Base-by-base conservation (phyloP, 2,329 filamentous ascomycete genomes). In the Sporothrix globosa region DNA sequence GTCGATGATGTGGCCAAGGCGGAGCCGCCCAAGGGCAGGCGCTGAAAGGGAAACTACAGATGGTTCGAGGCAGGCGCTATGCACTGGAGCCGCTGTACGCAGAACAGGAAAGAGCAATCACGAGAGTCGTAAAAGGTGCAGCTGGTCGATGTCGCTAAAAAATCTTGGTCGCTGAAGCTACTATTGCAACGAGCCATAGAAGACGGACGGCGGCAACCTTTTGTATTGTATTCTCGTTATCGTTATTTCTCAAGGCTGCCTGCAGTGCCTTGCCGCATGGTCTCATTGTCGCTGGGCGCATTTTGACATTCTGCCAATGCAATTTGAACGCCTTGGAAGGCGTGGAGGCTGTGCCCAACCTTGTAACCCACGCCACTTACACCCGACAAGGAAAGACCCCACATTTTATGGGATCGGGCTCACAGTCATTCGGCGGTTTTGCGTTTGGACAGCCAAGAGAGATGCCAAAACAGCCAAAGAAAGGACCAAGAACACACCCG, bases 211-310 rank as follows among this genome's bases (percentile, higher is more conserved):
- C 34, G n/a, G 39, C 3, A 21, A 11, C 34, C 39, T 61, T 61
- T 44, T 61, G 34, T 61, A 61, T 44, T n/a, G 30, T 14, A n/a
- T 21, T 30, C 17, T 58, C 30, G 17, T 21, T 13, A 10, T n/a
- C n/a, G n/a, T 14, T 14, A 2, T 19, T 24, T 34, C 34, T 4
- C 34, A 34, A 34, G 34, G 34, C 10, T 41, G 34, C 56, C n/a
- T 44, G 56, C 41, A n/a, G 30, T 48, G 60, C 60, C 60, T 63
- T 46, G 58, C 56, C 21, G 17, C 24, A 34, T 17, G 53, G n/a
- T 4, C 34, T 4, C 34, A 9, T 34, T 5, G 30, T 30, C 30
- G 30, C 30, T 30, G 21, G 50, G 50, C 50, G 50, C 24, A 53
- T 54, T 54, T 24, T 44, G 41, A n/a, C 46, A 7, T 48, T 2